Percentiles rank a stretch among this genome's conserved stretches.
phyloP scores from a whole-genome alignment of 1,284 basidiomycete genomes.

The Ceratobasidium papillatum region DNA sequence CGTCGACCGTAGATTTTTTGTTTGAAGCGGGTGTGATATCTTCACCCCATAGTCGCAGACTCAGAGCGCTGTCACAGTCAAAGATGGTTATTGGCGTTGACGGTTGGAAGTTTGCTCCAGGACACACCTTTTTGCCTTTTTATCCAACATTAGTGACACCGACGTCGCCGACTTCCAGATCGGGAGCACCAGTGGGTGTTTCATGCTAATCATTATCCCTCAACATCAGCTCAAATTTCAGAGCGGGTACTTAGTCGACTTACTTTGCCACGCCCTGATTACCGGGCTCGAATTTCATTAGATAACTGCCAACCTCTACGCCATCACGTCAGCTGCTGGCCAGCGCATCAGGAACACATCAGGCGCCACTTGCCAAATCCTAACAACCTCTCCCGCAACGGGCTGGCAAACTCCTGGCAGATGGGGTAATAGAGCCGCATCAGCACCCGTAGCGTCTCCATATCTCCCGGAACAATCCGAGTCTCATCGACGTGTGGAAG shows the following conservation, averaged over 20 bases:
- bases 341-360: constrained; percentile 22
- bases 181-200: constrained; percentile 80
- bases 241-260: constrained; percentile 47
- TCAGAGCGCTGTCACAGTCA: constrained; percentile 66
- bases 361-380: neutral
- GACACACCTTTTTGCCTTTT: constrained; percentile 86
- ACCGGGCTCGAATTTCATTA: constrained; percentile 72
- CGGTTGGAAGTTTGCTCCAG: neutral
- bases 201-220: constrained; percentile 59
- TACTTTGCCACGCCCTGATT: constrained; percentile 65
- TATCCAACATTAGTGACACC: constrained; percentile 90
- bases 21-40: constrained; percentile 64
- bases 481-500: constrained; percentile 77
- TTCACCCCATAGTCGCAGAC: constrained; percentile 78
- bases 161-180: constrained; percentile 92
- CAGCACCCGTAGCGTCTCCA: constrained; percentile 71
- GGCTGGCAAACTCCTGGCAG: constrained; percentile 63
- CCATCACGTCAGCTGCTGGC: constrained; percentile 32
- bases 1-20: neutral
- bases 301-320: constrained; percentile 73
- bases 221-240: neutral
- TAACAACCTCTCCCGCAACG: constrained; percentile 58
- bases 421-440: constrained; percentile 83
- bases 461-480: constrained; percentile 68
- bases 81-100: constrained; percentile 17